phyloP scores from a whole-genome alignment of 2,329 filamentous ascomycete species.

The Botrytis aclada region DNA sequence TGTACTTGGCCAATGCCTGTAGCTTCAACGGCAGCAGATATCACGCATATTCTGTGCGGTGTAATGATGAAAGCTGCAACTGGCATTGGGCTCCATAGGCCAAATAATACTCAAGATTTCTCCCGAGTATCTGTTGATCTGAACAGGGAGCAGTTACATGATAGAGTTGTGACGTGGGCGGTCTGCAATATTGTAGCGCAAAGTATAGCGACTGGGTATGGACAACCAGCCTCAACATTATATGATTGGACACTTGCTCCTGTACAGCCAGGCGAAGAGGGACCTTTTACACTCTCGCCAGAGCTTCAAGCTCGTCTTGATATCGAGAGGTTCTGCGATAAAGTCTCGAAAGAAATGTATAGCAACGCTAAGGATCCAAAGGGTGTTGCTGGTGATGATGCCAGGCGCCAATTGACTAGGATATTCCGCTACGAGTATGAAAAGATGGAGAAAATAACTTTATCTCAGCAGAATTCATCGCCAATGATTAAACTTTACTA shows the following conservation, averaged over 20 bases:
- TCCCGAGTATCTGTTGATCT: constrained; percentile 71
- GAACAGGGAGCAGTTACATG: constrained; percentile 74
- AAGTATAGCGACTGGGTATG: constrained; percentile 77
- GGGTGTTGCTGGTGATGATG: constrained; percentile 65
- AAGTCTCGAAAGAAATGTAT: constrained; percentile 75
- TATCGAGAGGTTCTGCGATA: constrained; percentile 73
- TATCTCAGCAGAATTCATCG: constrained; percentile 54
- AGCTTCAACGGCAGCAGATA: constrained; percentile 76
- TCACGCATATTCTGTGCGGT: constrained; percentile 73
- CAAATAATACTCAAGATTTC: constrained; percentile 80
- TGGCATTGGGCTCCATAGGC: constrained; percentile 76
- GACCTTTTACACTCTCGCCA: constrained; percentile 55
- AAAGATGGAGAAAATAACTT: constrained; percentile 59
- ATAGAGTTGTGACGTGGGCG: constrained; percentile 78
- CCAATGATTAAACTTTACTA: constrained; percentile 64
- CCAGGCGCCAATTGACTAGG: constrained; percentile 63
- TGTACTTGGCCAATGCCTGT: constrained; percentile 82
- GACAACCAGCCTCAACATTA: constrained; percentile 73
- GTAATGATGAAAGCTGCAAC: constrained; percentile 87
- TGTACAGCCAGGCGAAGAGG: constrained; percentile 56
- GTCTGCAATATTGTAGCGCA: constrained; percentile 83
- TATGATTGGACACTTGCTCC: constrained; percentile 70
- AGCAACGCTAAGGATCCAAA: constrained; percentile 72
- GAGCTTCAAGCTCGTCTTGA: constrained; percentile 67
- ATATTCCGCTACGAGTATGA: constrained; percentile 63